phyloP scores from a whole-genome alignment of 495 filamentous ascomycete species.

The Penicillium desertorum region DNA sequence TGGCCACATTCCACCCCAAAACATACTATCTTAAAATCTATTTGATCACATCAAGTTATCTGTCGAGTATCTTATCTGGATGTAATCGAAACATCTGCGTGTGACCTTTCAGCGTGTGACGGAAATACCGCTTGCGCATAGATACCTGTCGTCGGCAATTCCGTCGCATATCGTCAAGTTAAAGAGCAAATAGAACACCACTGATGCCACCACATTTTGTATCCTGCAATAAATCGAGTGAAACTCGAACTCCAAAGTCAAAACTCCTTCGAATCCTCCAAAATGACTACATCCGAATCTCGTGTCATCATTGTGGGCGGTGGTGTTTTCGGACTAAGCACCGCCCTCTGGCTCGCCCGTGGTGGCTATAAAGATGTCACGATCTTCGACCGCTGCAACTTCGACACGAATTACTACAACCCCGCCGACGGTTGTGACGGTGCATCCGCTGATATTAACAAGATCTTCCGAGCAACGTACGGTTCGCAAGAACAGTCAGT shows the following conservation, averaged over 20 bases:
- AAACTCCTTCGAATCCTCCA: background rate
- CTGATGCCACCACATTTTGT: too few relatives aligned
- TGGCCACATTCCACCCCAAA: too few relatives aligned
- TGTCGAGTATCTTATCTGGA: too few relatives aligned
- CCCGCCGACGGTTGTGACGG: conserved; percentile 15
- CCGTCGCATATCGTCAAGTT: background rate
- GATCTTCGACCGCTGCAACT: conserved; percentile 16
- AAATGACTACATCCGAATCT: conserved; percentile 12
- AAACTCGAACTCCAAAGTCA: too few relatives aligned
- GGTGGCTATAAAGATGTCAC: conserved; percentile 20
- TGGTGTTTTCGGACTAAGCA: conserved; percentile 20
- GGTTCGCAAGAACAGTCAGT: conserved; percentile 14
- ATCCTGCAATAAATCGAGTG: too few relatives aligned
- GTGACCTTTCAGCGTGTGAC: background rate
- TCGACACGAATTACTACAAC: conserved; percentile 14
- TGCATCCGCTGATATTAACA: conserved; percentile 23
- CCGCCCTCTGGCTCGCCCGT: conserved; percentile 18
- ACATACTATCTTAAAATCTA: too few relatives aligned
- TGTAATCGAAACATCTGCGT: too few relatives aligned
- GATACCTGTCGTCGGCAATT: conserved; percentile 1
- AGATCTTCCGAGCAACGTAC: conserved; percentile 21
- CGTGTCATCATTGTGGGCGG: conserved; percentile 20
- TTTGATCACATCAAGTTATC: too few relatives aligned
- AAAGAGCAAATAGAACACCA: too few relatives aligned
- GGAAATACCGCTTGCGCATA: conserved; percentile 3